Evolutionary conservation across 345 rosid species (phyloP), one percentile per base, ranked within the genome.

Genomic region (Ceriops zippeliana): DNA sequence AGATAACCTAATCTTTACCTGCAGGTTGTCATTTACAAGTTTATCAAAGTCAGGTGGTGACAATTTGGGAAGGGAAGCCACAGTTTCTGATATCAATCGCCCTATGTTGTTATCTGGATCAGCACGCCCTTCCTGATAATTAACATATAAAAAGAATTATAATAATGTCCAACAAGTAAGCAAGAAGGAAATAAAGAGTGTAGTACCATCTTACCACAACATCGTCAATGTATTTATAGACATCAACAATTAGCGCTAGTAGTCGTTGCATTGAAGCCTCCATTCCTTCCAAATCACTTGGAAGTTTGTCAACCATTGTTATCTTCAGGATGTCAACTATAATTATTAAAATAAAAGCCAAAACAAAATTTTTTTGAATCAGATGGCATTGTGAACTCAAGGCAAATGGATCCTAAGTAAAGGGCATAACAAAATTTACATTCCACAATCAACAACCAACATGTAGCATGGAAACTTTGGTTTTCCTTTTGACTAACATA

Each of bases 221-320:
- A 74, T 88, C 79, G 42, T 92, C 97, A 5, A 92, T 98, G 67
- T 87, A 86, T 79, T 86, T 86, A 84, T 85, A 75, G 61, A 90
- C 84, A 66, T 85, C 98, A 38, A 90, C 90, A 56, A 87, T 84
- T 38, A 92, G 66, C 74, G 86, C 80, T 67, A 89, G 71, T 15
- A 92, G 82, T 54, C 86, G 86, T 75, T 84, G 86, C 97, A 89
- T 85, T 26, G 96, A 81, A 68, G 85, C 80, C 82, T 92, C 98
- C 99, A 96, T 92, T 72, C 99, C 97, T 77, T 96, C 99, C 84
- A 96, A 81, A 87, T 90, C 99, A 70, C 73, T 85, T 20, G 99
- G 99, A 52, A 96, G 84, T 79, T 92, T 90, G 83, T 92, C 97
- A 19, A 86, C 90, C 2, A 74, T 52, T 28, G 89, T 84, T 21